A percentile compares a stretch with the other conserved stretches of the same genome.
These are phyloP conservation scores for Boletus edulis DNA, from an alignment of 768 basidiomycete species.

Conservation along the genomic window DNA sequence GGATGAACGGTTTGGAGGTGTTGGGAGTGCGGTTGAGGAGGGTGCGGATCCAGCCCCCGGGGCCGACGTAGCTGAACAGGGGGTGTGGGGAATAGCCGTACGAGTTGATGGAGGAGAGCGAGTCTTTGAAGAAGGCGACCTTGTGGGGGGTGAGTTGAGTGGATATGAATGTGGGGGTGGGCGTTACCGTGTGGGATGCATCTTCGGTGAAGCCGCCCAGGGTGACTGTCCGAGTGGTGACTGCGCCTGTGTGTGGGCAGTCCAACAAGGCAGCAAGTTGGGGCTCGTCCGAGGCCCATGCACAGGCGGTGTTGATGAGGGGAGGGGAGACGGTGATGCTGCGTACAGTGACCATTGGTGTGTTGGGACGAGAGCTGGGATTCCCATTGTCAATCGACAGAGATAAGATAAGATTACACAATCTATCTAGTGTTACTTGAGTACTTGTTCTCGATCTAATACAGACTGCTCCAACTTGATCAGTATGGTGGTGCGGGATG, in stretches of 20 bases:
- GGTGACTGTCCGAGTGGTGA: conserved; percentile 79
- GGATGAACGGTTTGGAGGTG: conserved; percentile 64
- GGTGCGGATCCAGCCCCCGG: conserved; percentile 48
- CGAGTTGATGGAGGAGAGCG: conserved; percentile 70
- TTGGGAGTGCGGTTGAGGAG: conserved; percentile 36
- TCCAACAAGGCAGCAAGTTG: conserved; percentile 68
- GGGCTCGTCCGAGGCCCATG: conserved; percentile 70
- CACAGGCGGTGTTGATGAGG: conserved; percentile 75
- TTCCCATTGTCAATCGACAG: neutral
- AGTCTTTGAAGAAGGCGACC: conserved; percentile 57
- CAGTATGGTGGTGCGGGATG: conserved; percentile 90
- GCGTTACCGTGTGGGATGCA: conserved; percentile 52
- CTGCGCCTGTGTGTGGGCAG: conserved; percentile 68
- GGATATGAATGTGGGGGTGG: neutral
- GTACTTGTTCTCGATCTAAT: conserved; percentile 88
- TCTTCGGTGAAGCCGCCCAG: conserved; percentile 69
- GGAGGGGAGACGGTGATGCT: conserved; percentile 58
- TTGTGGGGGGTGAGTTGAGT: conserved; percentile 28
- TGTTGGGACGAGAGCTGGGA: neutral
- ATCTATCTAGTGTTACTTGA: conserved; percentile 50
- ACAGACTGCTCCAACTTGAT: conserved; percentile 95
- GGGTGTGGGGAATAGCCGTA: conserved; percentile 87
- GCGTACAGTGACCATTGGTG: conserved; percentile 55
- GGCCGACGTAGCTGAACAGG: conserved; percentile 55
- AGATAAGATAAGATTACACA: conserved; percentile 18